These are phyloP conservation scores for Xylaria telfairii DNA, from an alignment of 495 filamentous ascomycete genomes.

Conservation along the genomic window DNA sequence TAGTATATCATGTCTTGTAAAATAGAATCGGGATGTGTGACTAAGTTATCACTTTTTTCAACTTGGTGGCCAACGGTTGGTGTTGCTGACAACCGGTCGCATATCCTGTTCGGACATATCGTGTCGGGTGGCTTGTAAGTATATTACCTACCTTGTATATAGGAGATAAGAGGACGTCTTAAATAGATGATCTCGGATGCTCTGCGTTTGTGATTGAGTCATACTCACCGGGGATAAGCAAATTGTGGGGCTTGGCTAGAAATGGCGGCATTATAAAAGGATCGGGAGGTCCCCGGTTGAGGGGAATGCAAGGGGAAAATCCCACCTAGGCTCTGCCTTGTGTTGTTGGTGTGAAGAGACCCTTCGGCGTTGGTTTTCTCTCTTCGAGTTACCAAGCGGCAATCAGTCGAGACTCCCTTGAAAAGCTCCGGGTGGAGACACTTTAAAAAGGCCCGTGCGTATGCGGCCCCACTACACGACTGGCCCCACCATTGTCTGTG, in stretches of 20 bases:
- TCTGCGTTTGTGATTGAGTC: constrained; percentile 22
- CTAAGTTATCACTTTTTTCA: background rate
- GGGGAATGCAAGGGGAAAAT: constrained; percentile 5
- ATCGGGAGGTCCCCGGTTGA: constrained; percentile 14
- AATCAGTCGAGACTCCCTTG: background rate
- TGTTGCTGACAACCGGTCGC: constrained; percentile 1
- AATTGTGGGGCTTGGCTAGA: constrained; percentile 18
- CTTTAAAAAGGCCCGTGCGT: constrained; percentile 16
- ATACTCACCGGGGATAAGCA: constrained; percentile 6
- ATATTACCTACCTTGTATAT: background rate
- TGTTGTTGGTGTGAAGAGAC: constrained; percentile 22
- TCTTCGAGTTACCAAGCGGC: constrained; percentile 9
- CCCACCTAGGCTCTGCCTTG: constrained; percentile 5
- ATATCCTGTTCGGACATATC: background rate
- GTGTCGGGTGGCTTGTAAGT: no score
- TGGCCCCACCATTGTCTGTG: no score
- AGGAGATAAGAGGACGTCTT: constrained; percentile 5
- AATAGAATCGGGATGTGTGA: constrained; percentile 26
- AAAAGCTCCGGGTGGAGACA: constrained; percentile 15
- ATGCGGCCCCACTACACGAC: constrained; percentile 16
- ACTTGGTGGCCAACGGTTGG: background rate
- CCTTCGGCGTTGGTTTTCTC: background rate
- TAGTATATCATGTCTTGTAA: constrained; percentile 23
- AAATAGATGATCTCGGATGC: background rate
- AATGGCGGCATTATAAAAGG: constrained; percentile 21